A percentile compares a stretch with the other conserved stretches of the same genome.
Evolutionary conservation across 441 rosid species (phyloP).

Genomic region (Populus hybrid): DNA sequence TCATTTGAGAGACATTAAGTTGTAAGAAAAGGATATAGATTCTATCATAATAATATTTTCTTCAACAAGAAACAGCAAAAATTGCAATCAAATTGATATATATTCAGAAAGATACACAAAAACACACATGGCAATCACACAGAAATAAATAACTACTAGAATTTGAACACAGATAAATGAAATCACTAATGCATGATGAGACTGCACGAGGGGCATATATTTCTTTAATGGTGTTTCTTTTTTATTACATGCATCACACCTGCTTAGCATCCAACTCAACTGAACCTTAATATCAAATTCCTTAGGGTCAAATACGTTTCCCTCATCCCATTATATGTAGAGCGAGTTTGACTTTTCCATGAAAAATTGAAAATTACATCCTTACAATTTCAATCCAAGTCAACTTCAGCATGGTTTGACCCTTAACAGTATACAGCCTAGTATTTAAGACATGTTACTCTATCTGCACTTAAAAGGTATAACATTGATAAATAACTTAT

Average conservation of each 20-base stretch:
- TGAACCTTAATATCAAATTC: neutral
- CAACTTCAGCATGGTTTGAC: neutral
- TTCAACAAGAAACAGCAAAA: neutral
- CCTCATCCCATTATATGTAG: neutral
- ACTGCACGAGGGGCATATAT: neutral
- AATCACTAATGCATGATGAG: neutral
- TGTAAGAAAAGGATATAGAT: constrained; percentile 3
- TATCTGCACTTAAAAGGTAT: neutral
- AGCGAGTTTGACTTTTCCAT: neutral
- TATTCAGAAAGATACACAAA: neutral
- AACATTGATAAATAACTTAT: neutral
- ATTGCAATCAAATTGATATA: neutral
- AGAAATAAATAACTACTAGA: neutral
- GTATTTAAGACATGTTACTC: neutral
- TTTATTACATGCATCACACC: neutral
- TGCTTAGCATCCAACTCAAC: neutral
- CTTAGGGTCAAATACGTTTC: neutral
- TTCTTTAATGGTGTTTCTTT: neutral
- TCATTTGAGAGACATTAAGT: neutral
- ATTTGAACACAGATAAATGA: neutral
- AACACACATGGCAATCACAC: neutral
- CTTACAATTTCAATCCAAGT: neutral
- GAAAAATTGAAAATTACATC: neutral
- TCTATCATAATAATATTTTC: neutral
- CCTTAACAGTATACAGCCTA: neutral